A percentile compares a stretch with the other conserved stretches of the same genome.
Conservation (phyloP, 306 rosid genomes). For the Purshia tridentata region DNA sequence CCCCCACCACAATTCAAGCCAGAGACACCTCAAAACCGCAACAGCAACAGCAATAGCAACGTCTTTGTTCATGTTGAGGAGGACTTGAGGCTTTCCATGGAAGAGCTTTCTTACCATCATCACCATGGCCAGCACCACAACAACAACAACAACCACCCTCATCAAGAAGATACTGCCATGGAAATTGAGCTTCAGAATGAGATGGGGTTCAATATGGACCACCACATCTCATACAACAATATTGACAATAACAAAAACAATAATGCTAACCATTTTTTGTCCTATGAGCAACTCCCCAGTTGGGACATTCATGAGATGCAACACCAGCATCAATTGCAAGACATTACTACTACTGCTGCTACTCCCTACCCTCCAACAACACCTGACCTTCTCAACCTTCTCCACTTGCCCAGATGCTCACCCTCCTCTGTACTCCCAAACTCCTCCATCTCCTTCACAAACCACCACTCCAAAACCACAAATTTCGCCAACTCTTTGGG, state of each 20-base stretch:
- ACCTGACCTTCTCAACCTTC: conserved; percentile 72
- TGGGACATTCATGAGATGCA: conserved; percentile 27
- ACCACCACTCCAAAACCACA: conserved; percentile 39
- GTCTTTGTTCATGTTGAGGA: conserved; percentile 38
- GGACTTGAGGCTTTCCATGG: conserved; percentile 46
- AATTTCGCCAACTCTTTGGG: conserved; percentile 40
- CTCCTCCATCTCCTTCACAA: conserved; percentile 54
- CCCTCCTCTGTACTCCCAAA: conserved; percentile 48
- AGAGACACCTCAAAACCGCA: background rate
- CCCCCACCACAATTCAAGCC: conserved; percentile 14
- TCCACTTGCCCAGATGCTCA: conserved; percentile 64
- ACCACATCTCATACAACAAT: conserved; percentile 22
- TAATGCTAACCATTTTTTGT: conserved; percentile 22
- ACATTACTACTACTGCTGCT: background rate
- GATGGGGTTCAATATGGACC: conserved; percentile 41
- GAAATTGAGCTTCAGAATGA: conserved; percentile 47
- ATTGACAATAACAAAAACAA: conserved; percentile 23
- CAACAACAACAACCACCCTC: background rate
- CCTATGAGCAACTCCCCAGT: conserved; percentile 13
- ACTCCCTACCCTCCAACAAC: conserved; percentile 38
- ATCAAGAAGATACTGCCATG: conserved; percentile 25
- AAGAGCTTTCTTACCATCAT: conserved; percentile 51
- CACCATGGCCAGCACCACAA: conserved; percentile 16
- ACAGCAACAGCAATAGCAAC: background rate
- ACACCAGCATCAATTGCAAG: conserved; percentile 32